Conservation (phyloP, 1,284 basidiomycete genomes). For the Hortiboletus rubellus region DNA sequence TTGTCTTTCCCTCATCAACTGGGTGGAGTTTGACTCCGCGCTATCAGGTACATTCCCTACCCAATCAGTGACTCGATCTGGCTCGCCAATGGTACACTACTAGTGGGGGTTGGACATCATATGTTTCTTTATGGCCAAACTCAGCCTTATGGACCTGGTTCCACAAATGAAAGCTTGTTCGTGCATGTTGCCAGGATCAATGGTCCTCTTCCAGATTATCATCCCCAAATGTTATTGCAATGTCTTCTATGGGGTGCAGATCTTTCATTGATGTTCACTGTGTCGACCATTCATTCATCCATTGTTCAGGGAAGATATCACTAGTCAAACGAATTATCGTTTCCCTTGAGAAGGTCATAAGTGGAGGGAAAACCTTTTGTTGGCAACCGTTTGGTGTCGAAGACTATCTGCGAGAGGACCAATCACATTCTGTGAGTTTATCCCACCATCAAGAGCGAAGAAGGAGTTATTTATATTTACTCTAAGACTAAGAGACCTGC, state of each 20-base stretch:
- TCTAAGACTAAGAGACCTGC: conserved; percentile 29
- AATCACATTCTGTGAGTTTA: conserved; percentile 15
- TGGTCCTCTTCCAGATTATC: conserved; percentile 84
- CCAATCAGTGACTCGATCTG: conserved; percentile 86
- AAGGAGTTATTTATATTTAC: not conserved
- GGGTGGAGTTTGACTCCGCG: not conserved
- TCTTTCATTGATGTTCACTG: not conserved
- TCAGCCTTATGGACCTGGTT: conserved; percentile 24
- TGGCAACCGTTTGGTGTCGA: conserved; percentile 56
- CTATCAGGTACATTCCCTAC: conserved; percentile 65
- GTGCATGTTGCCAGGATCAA: conserved; percentile 81
- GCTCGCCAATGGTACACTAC: conserved; percentile 76
- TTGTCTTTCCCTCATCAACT: conserved; percentile 19
- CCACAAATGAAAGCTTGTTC: conserved; percentile 58
- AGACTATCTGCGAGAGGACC: conserved; percentile 48
- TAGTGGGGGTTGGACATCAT: conserved; percentile 76
- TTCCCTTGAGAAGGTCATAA: conserved; percentile 53
- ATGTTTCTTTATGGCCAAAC: conserved; percentile 69
- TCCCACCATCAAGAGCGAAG: not conserved
- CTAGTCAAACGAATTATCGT: conserved; percentile 81
- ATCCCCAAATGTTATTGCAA: conserved; percentile 90
- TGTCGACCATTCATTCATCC: conserved; percentile 4
- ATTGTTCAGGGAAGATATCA: conserved; percentile 68
- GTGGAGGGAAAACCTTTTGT: conserved; percentile 26
- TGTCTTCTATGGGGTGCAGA: conserved; percentile 84